Evolutionary conservation across 2,329 filamentous ascomycete species (phyloP).

Genomic region (Helotiales sp.): DNA sequence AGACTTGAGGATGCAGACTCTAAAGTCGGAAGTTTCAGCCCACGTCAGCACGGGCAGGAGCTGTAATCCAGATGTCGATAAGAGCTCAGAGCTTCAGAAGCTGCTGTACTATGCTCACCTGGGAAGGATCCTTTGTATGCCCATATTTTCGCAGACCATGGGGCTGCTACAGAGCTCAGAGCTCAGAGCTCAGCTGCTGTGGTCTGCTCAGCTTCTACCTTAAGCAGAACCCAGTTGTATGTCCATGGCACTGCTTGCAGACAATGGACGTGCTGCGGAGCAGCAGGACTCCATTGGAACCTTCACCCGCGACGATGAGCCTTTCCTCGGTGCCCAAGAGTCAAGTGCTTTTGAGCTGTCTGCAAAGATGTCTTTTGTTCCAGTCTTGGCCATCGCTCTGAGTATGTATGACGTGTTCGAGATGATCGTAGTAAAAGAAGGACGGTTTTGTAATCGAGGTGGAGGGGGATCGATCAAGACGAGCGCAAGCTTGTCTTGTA

Average conservation of each 20-base stretch:
- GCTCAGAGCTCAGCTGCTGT: no score
- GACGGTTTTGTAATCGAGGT: not conserved
- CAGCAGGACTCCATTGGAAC: constrained; percentile 43
- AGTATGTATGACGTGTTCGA: not conserved
- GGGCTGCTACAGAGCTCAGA: no score
- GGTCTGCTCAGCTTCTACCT: not conserved
- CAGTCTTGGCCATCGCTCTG: not conserved
- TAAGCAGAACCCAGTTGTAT: no score
- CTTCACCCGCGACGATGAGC: constrained; percentile 93
- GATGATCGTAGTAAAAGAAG: not conserved
- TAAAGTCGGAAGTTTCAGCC: not conserved
- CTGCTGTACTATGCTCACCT: no score
- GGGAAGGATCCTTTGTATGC: no score
- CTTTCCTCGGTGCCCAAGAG: constrained; percentile 88
- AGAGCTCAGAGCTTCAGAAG: not conserved
- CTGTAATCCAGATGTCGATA: not conserved
- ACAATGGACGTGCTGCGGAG: not conserved
- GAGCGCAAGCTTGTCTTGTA: not conserved
- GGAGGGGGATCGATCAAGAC: not conserved
- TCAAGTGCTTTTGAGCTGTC: constrained; percentile 72
- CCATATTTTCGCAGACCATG: no score
- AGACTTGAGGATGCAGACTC: not conserved
- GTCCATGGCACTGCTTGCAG: not conserved
- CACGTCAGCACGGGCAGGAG: not conserved
- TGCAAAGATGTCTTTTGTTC: constrained; percentile 59